phyloP scores from a whole-genome alignment of 108 stramenopile genomes.

The Nitzschia putrida region DNA sequence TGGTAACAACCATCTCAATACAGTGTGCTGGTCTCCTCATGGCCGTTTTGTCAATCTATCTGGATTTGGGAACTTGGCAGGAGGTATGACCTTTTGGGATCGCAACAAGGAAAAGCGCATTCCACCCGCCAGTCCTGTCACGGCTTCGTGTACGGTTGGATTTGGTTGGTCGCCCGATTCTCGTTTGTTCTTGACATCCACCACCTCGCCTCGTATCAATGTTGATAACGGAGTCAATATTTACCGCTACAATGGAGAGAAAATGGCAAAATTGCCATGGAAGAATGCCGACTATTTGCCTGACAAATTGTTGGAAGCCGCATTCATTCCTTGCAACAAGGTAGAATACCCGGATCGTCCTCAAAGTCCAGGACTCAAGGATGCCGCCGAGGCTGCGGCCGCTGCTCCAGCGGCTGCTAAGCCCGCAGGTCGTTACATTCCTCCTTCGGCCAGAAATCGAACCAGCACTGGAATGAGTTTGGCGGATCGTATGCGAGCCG shows the following conservation, averaged over 20 bases:
- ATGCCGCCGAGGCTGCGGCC: slow-evolving; percentile 34
- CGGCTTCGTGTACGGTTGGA: slow-evolving; percentile 56
- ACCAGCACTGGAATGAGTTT: slow-evolving; percentile 58
- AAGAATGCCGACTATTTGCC: slow-evolving; percentile 72
- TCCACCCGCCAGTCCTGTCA: slow-evolving; percentile 49
- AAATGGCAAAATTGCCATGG: slow-evolving; percentile 67
- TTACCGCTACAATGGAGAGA: slow-evolving; percentile 82
- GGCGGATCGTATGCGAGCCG: slow-evolving; percentile 79
- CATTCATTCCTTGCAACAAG: slow-evolving; percentile 59
- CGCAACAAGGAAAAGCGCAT: slow-evolving; percentile 81
- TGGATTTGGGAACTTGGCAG: slow-evolving; percentile 86
- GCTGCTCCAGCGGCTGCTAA: slow-evolving; percentile 39
- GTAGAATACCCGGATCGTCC: slow-evolving; percentile 84
- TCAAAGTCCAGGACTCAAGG: slow-evolving; percentile 68
- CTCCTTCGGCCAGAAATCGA: slow-evolving; percentile 69
- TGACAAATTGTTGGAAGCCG: slow-evolving; percentile 65
- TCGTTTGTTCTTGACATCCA: slow-evolving; percentile 85
- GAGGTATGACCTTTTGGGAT: slow-evolving; percentile 98
- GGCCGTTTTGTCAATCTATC: slow-evolving; percentile 88
- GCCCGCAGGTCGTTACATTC: slow-evolving; percentile 64
- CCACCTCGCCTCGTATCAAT: slow-evolving; percentile 97
- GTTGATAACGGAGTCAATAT: slow-evolving; percentile 94
- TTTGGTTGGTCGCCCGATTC: slow-evolving; percentile 95
- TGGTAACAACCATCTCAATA: slow-evolving; percentile 93
- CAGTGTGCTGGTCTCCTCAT: slow-evolving; percentile 85